Base-by-base conservation (phyloP, 805 yeast genomes). In the Cyberlindnera saturnus region DNA sequence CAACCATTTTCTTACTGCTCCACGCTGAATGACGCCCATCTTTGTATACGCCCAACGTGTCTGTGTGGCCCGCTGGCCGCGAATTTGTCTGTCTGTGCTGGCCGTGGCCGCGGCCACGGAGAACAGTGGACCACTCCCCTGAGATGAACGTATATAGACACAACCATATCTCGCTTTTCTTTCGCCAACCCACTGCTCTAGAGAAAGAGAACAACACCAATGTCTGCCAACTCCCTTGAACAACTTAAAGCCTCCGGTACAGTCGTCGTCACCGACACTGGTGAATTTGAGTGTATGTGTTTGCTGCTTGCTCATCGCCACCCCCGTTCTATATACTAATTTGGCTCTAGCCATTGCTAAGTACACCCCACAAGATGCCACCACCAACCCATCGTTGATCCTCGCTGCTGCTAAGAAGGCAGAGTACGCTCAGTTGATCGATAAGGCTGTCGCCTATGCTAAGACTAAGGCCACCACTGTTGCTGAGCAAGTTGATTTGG, bases 291-390 rank as follows among this genome's bases (percentile, higher is more conserved):
- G 69, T 83, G 28, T 23, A 23, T 23, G 28, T 23, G 28, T 23
- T 23, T 23, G 28, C 10, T 2, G 23, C 11, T 23, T 23, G 28
- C 28, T 23, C 28, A 23, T 23, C 28, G 28, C 11, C 28, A 23
- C 28, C 28, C 28, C 28, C 28, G 5, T 23, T 23, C 11, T 8
- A 23, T 23, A 23, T 23, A 23, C 28, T 23, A 23, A 23, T 23
- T 13, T 23, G 10, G 1, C 28, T 8, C 5, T 23, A 23, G 28
- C 93, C 52, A 93, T 93, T 66, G 96, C 96, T 64, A 88, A 90
- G 71, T 93, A 85, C 76, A 87, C 93, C 59, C 99, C 99, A 56
- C 98, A 93, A 75, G 99, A 93, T 70, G 96, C 99, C 55, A 93
- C 99, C 59, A 93, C 99, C 66, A 93, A 93, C 77, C 99, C 99